These are phyloP conservation scores for Vitis riparia DNA, from an alignment of 164 flowering plant genomes.

Conservation along the genomic window DNA sequence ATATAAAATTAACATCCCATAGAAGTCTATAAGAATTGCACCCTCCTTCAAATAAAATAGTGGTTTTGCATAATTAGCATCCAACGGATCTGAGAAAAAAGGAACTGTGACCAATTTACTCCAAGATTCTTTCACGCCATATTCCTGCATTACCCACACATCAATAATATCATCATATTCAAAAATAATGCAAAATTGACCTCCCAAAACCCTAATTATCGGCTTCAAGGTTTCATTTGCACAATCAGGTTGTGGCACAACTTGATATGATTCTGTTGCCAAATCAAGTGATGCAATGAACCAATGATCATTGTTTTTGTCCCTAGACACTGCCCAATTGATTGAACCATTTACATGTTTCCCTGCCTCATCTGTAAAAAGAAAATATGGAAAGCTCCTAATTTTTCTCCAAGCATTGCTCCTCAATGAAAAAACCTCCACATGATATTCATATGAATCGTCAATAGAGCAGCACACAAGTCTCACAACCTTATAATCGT, in stretches of 20 bases:
- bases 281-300: conserved; percentile 19
- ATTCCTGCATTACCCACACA: conserved; percentile 31
- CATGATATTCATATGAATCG: background rate
- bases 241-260: conserved; percentile 14
- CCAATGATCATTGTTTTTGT: background rate
- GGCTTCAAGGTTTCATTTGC: background rate
- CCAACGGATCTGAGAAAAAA: background rate
- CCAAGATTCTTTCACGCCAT: conserved; percentile 31
- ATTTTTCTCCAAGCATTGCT: conserved; percentile 22
- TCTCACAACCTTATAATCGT: conserved; percentile 29
- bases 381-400: background rate
- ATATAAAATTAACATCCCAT: conserved; percentile 1
- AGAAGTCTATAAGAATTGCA: conserved; percentile 11
- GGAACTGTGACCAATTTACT: conserved; percentile 15
- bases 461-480: background rate
- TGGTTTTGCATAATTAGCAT: background rate
- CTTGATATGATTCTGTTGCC: conserved; percentile 9
- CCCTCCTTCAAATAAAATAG: conserved; percentile 11
- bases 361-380: conserved; percentile 1
- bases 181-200: conserved; percentile 13
- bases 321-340: conserved; percentile 23
- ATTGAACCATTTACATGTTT: conserved; percentile 18
- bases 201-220: conserved; percentile 6
- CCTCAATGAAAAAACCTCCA: conserved; percentile 16
- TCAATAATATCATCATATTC: background rate